Evolutionary conservation across 495 filamentous ascomycete species (phyloP).

Genomic region (Aspergillus asperescens): DNA sequence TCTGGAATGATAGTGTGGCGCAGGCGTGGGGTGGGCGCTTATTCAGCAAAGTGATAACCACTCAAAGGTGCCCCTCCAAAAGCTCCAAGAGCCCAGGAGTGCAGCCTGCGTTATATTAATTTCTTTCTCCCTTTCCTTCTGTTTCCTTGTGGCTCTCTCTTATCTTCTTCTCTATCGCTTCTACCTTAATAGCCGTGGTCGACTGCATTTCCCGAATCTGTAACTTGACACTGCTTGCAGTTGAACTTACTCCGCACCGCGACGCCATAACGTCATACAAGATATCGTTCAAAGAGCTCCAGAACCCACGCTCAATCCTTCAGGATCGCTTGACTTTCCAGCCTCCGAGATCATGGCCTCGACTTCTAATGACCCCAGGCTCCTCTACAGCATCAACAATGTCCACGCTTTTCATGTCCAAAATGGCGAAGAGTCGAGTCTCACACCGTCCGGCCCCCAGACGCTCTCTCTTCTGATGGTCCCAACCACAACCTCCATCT

Average conservation of each 20-base stretch:
- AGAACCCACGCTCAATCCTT: not conserved
- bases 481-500: conserved; percentile 68
- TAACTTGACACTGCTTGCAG: not conserved
- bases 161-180: not conserved
- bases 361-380: conserved; percentile 13
- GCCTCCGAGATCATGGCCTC: conserved; percentile 9
- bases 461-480: conserved; percentile 92
- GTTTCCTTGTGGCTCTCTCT: not conserved
- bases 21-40: conserved; percentile 7
- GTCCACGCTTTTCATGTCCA: conserved; percentile 84
- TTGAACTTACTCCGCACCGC: not conserved
- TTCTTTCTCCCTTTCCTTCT: not conserved
- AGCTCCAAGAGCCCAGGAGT: conserved; percentile 12
- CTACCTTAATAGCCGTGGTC: not conserved
- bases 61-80: not conserved
- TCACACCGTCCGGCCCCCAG: conserved; percentile 81
- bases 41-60: conserved; percentile 6
- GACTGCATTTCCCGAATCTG: not conserved
- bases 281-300: not conserved
- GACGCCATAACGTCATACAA: conserved; percentile 6
- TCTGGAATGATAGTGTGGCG: conserved; percentile 1
- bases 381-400: conserved; percentile 43
- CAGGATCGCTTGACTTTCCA: not conserved
- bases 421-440: conserved; percentile 73
- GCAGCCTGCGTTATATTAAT: conserved; percentile 4